Evolutionary conservation across 1,284 basidiomycete genomes (phyloP), one percentile per base, ranked within the genome.

Genomic region (Malassezia dermatis): DNA sequence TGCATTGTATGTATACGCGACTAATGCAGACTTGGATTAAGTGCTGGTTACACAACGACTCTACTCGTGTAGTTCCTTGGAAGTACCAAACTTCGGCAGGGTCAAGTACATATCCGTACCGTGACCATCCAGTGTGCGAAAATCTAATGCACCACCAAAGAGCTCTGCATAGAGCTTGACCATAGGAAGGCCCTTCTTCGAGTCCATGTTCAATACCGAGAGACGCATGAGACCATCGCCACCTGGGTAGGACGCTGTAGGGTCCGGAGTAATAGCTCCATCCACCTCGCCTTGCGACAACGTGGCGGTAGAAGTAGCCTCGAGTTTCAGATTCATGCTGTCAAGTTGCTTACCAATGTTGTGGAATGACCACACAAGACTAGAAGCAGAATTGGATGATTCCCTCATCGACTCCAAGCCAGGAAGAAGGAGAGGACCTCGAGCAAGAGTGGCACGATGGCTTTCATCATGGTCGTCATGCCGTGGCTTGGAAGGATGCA

Each of bases 1-100:
- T 93, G 63, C 89, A 93, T 63, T 80, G 78, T 64, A 62, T 54
- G 63, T 57, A 15, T 8, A 28, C 12, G 21, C 12, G 2, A 34
- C 43, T 52, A 21, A 56, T 48, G 27, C 48, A 57, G 49, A 28
- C n/a, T 12, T 57, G n/a, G 55, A 46, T 21, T 57, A 57, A 31
- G 17, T 48, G 21, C 13, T 17, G 2, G 4, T 23, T 26, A 3
- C 11, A 30, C 10, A 21, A 1, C 2, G 2, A 19, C 2, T 24
- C 21, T 42, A 44, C 13, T 52, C 50, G 27, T 44, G 41, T 17
- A 37, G 44, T 19, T 42, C 49, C 21, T 48, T 51, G 7, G 49
- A 51, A 8, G 50, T 57, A 28, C 55, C 54, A 15, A 50, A 30
- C 35, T 52, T 57, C 11, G 55, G 55, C 2, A 57, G 39, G 4